These are phyloP conservation scores for Mycena vulgaris DNA, from an alignment of 768 basidiomycete species.

Conservation along the genomic window DNA sequence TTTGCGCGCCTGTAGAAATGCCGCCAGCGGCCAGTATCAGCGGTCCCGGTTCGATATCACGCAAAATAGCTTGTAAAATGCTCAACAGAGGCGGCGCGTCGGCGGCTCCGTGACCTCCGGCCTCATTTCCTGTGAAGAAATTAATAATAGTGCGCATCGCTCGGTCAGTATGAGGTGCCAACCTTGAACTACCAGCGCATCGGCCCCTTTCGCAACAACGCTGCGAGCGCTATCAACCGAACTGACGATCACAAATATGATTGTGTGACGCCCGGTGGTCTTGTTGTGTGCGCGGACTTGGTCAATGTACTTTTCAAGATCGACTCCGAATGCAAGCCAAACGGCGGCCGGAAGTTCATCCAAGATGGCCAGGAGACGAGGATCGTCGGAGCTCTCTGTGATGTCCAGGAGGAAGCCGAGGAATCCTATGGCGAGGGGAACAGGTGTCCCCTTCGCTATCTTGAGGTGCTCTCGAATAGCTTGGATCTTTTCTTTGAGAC, in stretches of 20 bases:
- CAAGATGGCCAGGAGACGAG: conserved; percentile 59
- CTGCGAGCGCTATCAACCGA: conserved; percentile 64
- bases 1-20: conserved; percentile 59
- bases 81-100: conserved; percentile 56
- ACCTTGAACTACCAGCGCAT: conserved; percentile 81
- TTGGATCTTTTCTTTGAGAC: conserved; percentile 58
- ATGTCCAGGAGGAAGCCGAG: conserved; percentile 71
- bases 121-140: conserved; percentile 4
- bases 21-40: conserved; percentile 66
- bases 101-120: conserved; percentile 38
- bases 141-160: too few relatives aligned
- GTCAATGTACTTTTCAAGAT: conserved; percentile 66
- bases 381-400: conserved; percentile 50
- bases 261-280: conserved; percentile 59
- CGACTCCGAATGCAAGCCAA: conserved; percentile 74
- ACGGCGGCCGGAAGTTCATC: conserved; percentile 64
- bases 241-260: conserved; percentile 67
- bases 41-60: conserved; percentile 47
- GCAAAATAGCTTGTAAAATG: conserved; percentile 54
- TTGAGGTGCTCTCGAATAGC: conserved; percentile 53
- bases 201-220: conserved; percentile 65
- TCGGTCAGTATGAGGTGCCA: conserved; percentile 9
- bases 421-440: conserved; percentile 73
- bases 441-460: conserved; percentile 47
- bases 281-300: conserved; percentile 59